Evolutionary conservation across 768 basidiomycete genomes (phyloP).

Genomic region (Mycena belliarum): DNA sequence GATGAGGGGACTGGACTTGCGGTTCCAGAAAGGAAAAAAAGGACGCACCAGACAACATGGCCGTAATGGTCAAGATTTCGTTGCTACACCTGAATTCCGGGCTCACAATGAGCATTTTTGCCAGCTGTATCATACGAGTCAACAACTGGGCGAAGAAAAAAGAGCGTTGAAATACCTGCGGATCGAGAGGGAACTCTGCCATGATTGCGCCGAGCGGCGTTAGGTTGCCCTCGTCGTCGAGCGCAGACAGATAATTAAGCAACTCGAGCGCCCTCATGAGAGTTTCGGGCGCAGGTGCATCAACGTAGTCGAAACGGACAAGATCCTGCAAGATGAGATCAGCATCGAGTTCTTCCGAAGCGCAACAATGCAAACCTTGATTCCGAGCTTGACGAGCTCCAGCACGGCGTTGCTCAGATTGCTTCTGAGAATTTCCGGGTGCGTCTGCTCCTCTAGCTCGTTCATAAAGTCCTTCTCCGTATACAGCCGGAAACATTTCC

Average conservation of each 20-base stretch:
- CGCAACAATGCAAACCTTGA: slow-evolving; percentile 55
- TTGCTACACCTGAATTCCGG: slow-evolving; percentile 96
- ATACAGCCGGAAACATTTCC: slow-evolving; percentile 96
- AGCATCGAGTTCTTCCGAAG: not conserved
- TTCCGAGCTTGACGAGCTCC: slow-evolving; percentile 91
- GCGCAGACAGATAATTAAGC: slow-evolving; percentile 86
- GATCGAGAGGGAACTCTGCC: slow-evolving; percentile 99
- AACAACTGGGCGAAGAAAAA: not conserved
- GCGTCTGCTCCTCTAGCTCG: slow-evolving; percentile 95
- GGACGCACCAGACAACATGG: slow-evolving; percentile 89
- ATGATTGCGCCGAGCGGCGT: slow-evolving; percentile 86
- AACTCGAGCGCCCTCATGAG: slow-evolving; percentile 96
- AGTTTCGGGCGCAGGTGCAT: slow-evolving; percentile 94
- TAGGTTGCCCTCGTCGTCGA: slow-evolving; percentile 92
- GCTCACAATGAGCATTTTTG: slow-evolving; percentile 92
- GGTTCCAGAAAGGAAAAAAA: not conserved
- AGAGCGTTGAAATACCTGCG: slow-evolving; percentile 59
- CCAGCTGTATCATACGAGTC: slow-evolving; percentile 48
- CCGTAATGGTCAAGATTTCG: slow-evolving; percentile 91
- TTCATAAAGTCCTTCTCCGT: slow-evolving; percentile 97
- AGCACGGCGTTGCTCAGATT: slow-evolving; percentile 93
- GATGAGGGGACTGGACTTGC: not conserved
- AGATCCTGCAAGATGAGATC: slow-evolving; percentile 56
- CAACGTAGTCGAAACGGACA: slow-evolving; percentile 85
- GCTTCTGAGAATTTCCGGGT: slow-evolving; percentile 92